Base-by-base conservation (phyloP, 148 eudicot species). In the Simmondsia chinensis region DNA sequence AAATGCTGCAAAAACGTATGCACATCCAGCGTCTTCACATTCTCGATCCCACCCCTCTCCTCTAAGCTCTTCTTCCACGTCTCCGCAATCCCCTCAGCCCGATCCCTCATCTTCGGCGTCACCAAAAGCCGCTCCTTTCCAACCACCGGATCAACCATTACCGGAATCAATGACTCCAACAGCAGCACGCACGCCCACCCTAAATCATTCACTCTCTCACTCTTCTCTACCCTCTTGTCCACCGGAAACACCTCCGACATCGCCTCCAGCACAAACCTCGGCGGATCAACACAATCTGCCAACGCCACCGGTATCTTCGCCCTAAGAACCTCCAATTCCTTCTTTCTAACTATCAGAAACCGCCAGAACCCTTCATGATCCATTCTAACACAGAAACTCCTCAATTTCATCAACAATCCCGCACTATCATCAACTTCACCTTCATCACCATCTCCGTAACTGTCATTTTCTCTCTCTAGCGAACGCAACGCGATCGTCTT, bases 141-240 rank as follows among this genome's bases (percentile, higher is more conserved):
- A 20, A 82, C 34, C 9, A 80, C 64, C 3, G 96, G 96, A 59
- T 93, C 96, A 15, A 86, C 63, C 60, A 82, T 77, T 15, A 61
- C 83, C 7, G 87, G 94, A 15, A 86, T 77, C 59, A 93, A 59
- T 15, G 82, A 67, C 35, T 93, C 99, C 30, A 93, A 32, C 33
- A 93, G 31, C 75, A 93, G 32, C 27, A 86, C 99, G 58, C 96
- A 93, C 0, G 96, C 96, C 99, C 99, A 93, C 1, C 96, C 94
- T 51, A 86, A 67, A 69, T 93, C 99, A 43, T 76, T 73, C 47
- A 47, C 64, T 6, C 63, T 61, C 39, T 72, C 86, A 20, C 61
- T 55, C 50, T 55, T 75, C 5, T 61, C 76, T 13, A 34, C 65
- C 46, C 94, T 68, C 52, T 72, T 82, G 30, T 80, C 94, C 54